Evolutionary conservation across 1,284 basidiomycete genomes (phyloP), one percentile per base, ranked within the genome.

Genomic region (Peniophora sp.): DNA sequence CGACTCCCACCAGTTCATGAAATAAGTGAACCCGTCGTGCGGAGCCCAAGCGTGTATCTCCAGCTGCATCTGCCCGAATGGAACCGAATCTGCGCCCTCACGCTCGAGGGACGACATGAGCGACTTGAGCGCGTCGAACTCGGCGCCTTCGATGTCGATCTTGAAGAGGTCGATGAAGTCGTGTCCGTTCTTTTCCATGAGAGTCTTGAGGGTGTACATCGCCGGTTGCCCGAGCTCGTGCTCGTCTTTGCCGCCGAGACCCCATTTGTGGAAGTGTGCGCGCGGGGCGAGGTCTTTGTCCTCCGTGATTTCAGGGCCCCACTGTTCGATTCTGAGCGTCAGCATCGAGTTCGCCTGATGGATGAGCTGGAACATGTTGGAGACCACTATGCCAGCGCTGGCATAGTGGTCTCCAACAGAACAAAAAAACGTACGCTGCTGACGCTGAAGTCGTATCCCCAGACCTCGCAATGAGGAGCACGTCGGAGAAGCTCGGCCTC

Each of bases 361-460:
- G 27, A 32, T 32, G 27, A 12, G 27, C 35, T 8, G 27, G 12
- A n/a, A n/a, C n/a, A n/a, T n/a, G n/a, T n/a, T n/a, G n/a, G n/a
- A n/a, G n/a, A n/a, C n/a, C n/a, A n/a, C n/a, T n/a, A n/a, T n/a
- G n/a, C n/a, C n/a, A n/a, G n/a, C n/a, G n/a, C n/a, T n/a, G n/a
- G n/a, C n/a, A n/a, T n/a, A n/a, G n/a, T n/a, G n/a, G n/a, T n/a
- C n/a, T n/a, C n/a, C n/a, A n/a, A n/a, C n/a, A n/a, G n/a, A n/a
- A n/a, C n/a, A 32, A 32, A 12, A 23, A 12, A 6, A 32, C 27
- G 5, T 12, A 41, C 38, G 8, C 16, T 43, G 24, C 14, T 38
- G 25, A 78, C 77, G 44, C 72, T 75, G 57, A 74, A 78, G 58
- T 78, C 77, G 57, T 79, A 79, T 34, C 78, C 77, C 59, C 69